Evolutionary conservation across 371 early-diverging fungal species (phyloP).

Genomic region (Mortierella sp.): DNA sequence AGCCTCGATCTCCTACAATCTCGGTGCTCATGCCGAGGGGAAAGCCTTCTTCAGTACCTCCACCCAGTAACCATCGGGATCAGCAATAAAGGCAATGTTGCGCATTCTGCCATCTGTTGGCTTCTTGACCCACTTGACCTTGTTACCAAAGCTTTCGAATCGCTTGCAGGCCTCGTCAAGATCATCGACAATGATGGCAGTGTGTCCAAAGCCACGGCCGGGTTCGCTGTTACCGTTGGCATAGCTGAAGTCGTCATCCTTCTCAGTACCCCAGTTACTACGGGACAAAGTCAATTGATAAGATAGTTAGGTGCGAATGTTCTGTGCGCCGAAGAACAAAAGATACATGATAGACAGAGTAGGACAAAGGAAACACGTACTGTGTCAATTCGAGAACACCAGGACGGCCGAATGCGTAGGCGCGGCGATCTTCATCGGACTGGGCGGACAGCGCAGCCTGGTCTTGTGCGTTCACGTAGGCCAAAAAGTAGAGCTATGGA

Average conservation of each 20-base stretch:
- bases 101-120: slow-evolving; percentile 84
- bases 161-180: slow-evolving; percentile 83
- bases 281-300: not conserved
- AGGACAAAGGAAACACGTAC: slow-evolving; percentile 54
- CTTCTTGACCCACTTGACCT: slow-evolving; percentile 83
- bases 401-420: slow-evolving; percentile 69
- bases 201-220: slow-evolving; percentile 83
- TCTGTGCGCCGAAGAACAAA: not conserved
- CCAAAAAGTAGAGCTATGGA: slow-evolving; percentile 72
- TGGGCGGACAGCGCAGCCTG: slow-evolving; percentile 54
- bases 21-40: not conserved
- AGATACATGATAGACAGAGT: not conserved
- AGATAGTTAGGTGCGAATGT: not conserved
- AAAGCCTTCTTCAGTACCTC: slow-evolving; percentile 57
- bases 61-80: slow-evolving; percentile 92
- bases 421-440: slow-evolving; percentile 62
- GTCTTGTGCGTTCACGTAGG: slow-evolving; percentile 69
- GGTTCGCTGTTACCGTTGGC: slow-evolving; percentile 81
- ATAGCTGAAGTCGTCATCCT: slow-evolving; percentile 73
- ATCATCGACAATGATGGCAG: slow-evolving; percentile 83
- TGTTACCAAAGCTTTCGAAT: slow-evolving; percentile 68
- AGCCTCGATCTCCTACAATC: no score
- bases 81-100: slow-evolving; percentile 86
- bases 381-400: slow-evolving; percentile 89
- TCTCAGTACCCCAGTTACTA: slow-evolving; percentile 87